phyloP scores from a whole-genome alignment of 2,329 filamentous ascomycete species.

The Colletotrichum sp. region DNA sequence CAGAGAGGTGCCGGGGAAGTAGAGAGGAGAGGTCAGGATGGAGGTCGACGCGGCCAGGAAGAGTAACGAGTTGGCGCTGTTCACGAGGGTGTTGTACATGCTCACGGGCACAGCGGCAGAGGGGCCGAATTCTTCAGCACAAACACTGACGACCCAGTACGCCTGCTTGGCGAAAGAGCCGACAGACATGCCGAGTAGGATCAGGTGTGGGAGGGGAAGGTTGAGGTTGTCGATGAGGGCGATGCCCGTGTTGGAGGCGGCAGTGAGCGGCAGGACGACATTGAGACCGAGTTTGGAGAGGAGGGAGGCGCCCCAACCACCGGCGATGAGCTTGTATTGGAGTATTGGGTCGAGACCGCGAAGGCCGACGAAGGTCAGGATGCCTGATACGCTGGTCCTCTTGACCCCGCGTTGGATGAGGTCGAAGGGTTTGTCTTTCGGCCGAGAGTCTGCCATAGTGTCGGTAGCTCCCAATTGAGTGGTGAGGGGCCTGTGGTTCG shows the following conservation, averaged over 20 bases:
- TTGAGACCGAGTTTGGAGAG: constrained; percentile 50
- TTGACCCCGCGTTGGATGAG: constrained; percentile 43
- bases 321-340: constrained; percentile 35
- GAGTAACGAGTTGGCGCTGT: constrained; percentile 60
- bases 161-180: constrained; percentile 61
- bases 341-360: constrained; percentile 38
- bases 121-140: constrained; percentile 54
- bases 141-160: constrained; percentile 53
- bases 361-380: constrained; percentile 42
- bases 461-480: not conserved
- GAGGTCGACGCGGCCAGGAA: constrained; percentile 56
- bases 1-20: constrained; percentile 24
- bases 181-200: constrained; percentile 58
- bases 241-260: constrained; percentile 35
- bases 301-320: constrained; percentile 46
- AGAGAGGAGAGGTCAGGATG: constrained; percentile 27
- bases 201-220: constrained; percentile 54
- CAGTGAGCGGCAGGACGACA: constrained; percentile 43
- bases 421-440: constrained; percentile 25
- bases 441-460: constrained; percentile 3
- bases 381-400: constrained; percentile 36
- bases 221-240: constrained; percentile 42
- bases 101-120: constrained; percentile 46
- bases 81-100: constrained; percentile 59
- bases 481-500: not conserved